Conservation (phyloP, 2,329 filamentous ascomycete genomes). For the Colletotrichum sp. region DNA sequence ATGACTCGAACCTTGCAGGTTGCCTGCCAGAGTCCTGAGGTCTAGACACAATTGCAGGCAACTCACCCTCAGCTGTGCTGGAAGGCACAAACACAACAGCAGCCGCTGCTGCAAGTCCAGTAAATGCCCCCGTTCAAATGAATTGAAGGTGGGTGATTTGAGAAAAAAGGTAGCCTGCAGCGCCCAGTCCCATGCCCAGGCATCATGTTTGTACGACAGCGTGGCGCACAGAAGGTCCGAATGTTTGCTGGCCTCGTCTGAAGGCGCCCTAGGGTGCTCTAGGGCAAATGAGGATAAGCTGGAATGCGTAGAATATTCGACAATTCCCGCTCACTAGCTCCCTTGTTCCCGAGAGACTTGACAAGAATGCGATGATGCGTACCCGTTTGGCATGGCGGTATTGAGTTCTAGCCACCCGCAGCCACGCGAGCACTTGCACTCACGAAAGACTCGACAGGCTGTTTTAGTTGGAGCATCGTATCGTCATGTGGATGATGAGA, state of each 20-base stretch:
- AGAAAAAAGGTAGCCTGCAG: not conserved
- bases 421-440: not conserved
- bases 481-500: not conserved
- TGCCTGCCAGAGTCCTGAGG: not conserved
- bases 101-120: not conserved
- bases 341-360: not conserved
- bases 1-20: conserved; percentile 6
- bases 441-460: not conserved
- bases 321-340: not conserved
- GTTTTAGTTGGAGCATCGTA: not conserved
- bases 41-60: not conserved
- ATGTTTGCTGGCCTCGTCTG: not conserved
- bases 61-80: not conserved
- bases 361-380: not conserved
- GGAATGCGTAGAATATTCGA: not conserved
- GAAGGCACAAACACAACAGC: not conserved
- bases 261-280: not conserved
- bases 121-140: not conserved
- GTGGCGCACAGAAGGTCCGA: not conserved
- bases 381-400: not conserved
- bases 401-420: not conserved
- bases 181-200: not conserved
- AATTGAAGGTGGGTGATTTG: not conserved
- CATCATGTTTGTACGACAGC: not conserved
- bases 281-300: not conserved